Evolutionary conservation across 495 filamentous ascomycete species (phyloP).

Genomic region (Xylaria longipes): DNA sequence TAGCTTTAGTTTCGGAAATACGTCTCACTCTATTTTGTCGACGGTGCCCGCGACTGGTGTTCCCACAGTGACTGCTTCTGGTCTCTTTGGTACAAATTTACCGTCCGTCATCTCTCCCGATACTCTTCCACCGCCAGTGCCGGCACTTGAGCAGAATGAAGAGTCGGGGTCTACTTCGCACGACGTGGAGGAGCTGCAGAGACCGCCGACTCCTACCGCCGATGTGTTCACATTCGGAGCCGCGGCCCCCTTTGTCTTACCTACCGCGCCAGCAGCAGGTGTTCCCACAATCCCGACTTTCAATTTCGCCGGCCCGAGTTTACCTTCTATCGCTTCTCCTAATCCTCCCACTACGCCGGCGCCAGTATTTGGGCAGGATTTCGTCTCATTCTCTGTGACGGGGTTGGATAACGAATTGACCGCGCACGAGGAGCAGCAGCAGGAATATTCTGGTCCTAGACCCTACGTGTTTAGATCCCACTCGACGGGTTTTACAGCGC

Average conservation of each 20-base stretch:
- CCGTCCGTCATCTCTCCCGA: background rate
- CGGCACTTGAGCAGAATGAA: background rate
- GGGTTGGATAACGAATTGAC: background rate
- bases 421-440: background rate
- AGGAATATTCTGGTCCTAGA: background rate
- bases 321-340: background rate
- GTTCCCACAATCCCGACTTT: background rate
- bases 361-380: background rate
- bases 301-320: background rate
- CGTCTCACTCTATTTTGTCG: too few species aligned
- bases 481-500: background rate
- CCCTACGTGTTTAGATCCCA: background rate
- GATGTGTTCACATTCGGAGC: background rate
- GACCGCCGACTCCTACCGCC: background rate
- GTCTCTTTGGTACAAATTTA: background rate
- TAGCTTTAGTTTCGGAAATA: background rate
- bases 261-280: background rate
- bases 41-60: background rate
- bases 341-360: background rate
- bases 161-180: background rate
- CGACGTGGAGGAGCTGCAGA: background rate
- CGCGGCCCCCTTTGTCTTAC: background rate
- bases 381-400: background rate
- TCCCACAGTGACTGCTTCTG: background rate
- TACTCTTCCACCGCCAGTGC: background rate